phyloP scores from a whole-genome alignment of 2,329 filamentous ascomycete genomes.

The Beauveria australis region DNA sequence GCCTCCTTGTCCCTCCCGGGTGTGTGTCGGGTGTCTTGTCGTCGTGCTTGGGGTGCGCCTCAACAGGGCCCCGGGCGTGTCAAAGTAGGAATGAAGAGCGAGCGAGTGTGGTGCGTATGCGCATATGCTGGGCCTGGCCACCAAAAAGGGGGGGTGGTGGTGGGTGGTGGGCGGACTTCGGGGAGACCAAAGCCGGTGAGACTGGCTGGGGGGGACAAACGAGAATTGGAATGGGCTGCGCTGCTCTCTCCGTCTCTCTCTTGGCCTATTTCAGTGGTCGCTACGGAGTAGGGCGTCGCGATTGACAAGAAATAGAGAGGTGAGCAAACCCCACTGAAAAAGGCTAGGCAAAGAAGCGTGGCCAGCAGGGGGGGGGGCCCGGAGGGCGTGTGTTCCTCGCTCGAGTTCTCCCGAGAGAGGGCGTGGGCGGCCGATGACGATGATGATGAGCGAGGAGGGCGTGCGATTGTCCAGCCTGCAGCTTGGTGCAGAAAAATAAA shows the following conservation, averaged over 20 bases:
- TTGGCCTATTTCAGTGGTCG: neutral
- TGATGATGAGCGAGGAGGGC: neutral
- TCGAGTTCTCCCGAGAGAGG: neutral
- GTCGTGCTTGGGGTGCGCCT: too few relatives aligned
- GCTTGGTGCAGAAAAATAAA: neutral
- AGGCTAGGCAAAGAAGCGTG: too few relatives aligned
- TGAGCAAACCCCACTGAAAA: too few relatives aligned
- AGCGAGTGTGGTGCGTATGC: neutral
- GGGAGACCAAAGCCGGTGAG: conserved; percentile 2
- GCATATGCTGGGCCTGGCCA: neutral
- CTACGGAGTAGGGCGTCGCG: too few relatives aligned
- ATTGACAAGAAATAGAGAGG: too few relatives aligned
- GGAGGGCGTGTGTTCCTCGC: neutral
- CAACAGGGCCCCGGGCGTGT: too few relatives aligned
- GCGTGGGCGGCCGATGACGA: neutral
- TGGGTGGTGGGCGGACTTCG: conserved; percentile 7
- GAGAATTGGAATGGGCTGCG: neutral
- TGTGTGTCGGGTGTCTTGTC: neutral
- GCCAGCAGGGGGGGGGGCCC: neutral
- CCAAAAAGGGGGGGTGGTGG: neutral
- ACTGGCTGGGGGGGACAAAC: neutral
- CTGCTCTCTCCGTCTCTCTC: neutral
- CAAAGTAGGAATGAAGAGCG: neutral
- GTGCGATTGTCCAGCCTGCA: neutral
- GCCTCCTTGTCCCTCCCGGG: neutral